Percentiles rank a stretch among this genome's conserved stretches.
These are phyloP conservation scores for Gelatoporia subvermispora DNA, from an alignment of 768 basidiomycete genomes.

Conservation along the genomic window DNA sequence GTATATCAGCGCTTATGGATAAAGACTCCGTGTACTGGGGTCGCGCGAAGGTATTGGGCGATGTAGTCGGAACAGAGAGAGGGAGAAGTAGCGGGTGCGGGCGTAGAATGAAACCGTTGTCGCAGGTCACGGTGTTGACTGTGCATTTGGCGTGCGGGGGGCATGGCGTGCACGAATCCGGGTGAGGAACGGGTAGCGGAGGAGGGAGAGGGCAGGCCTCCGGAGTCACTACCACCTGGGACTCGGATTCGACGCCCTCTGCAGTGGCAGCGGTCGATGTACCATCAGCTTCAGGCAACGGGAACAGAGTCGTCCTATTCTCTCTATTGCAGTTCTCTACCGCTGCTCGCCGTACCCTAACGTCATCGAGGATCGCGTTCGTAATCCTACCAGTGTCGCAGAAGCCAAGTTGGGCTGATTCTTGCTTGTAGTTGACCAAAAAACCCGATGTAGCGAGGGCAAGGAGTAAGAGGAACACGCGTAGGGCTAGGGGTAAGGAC, in stretches of 20 bases:
- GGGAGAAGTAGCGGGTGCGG: slow-evolving; percentile 39
- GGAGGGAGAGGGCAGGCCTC: slow-evolving; percentile 49
- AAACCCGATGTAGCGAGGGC: slow-evolving; percentile 12
- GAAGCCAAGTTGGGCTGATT: slow-evolving; percentile 71
- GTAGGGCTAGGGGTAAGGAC: slow-evolving; percentile 29
- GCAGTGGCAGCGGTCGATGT: slow-evolving; percentile 10
- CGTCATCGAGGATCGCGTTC: slow-evolving; percentile 48
- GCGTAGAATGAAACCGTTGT: slow-evolving; percentile 60
- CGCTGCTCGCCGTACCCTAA: slow-evolving; percentile 41
- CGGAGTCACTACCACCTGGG: slow-evolving; percentile 22
- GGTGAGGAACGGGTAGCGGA: slow-evolving; percentile 49
- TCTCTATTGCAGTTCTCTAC: slow-evolving; percentile 53
- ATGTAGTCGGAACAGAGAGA: slow-evolving; percentile 35
- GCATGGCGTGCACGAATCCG: slow-evolving; percentile 64
- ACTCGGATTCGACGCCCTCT: neutral
- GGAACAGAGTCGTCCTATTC: slow-evolving; percentile 44
- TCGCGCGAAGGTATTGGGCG: slow-evolving; percentile 33
- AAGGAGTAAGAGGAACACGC: slow-evolving; percentile 38
- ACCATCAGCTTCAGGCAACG: slow-evolving; percentile 17
- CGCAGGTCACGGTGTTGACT: slow-evolving; percentile 55
- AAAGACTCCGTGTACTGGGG: slow-evolving; percentile 14
- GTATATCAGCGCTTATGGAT: slow-evolving; percentile 23
- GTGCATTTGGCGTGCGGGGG: slow-evolving; percentile 60
- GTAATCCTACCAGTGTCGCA: slow-evolving; percentile 63
- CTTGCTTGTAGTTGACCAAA: slow-evolving; percentile 52